Base-by-base conservation (phyloP, 257 asterid genomes). In the Plantago ovata region DNA sequence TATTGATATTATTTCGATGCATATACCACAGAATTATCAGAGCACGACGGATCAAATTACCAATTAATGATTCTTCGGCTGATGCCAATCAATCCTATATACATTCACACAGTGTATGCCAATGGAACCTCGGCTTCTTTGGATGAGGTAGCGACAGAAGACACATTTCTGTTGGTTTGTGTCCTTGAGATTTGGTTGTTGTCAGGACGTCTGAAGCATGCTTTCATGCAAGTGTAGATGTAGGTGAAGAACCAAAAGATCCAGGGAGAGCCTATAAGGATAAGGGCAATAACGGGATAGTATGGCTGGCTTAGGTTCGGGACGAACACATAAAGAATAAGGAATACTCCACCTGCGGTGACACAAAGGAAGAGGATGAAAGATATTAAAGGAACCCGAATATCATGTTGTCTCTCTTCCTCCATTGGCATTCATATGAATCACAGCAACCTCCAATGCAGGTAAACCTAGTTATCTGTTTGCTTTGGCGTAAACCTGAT, bases 191-290 rank as follows among this genome's bases (percentile, higher is more conserved):
- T 60, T 69, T 75, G 81, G 66, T 62, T 76, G 53, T 40, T 52
- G 23, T 20, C 67, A 52, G 24, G 53, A 6, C 20, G 49, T 12
- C 15, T 18, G 14, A 49, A 70, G 69, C 82, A 77, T 15, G 48
- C 75, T 70, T 84, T 87, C 48, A 69, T 55, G 75, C 79, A 71
- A 36, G 86, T 52, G 80, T 87, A 87, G 15, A 80, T 1, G 48
- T 58, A 87, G 36, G 81, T 81, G 50, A 87, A 40, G 53, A 81
- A 22, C 95, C 95, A 87, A 67, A 87, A 87, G 23, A 84, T 18
- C 94, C 94, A 84, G 0, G 94, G 94, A 2, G 78, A 71, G 61
- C 79, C 89, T 64, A 87, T 79, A 62, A 87, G 79, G 62, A 67
- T 38, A 41, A 84, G 67, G 52, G 96, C 89, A 21, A 69, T 81